Conservation (phyloP, 805 yeast genomes). For the Middelhovenomyces tepae region DNA sequence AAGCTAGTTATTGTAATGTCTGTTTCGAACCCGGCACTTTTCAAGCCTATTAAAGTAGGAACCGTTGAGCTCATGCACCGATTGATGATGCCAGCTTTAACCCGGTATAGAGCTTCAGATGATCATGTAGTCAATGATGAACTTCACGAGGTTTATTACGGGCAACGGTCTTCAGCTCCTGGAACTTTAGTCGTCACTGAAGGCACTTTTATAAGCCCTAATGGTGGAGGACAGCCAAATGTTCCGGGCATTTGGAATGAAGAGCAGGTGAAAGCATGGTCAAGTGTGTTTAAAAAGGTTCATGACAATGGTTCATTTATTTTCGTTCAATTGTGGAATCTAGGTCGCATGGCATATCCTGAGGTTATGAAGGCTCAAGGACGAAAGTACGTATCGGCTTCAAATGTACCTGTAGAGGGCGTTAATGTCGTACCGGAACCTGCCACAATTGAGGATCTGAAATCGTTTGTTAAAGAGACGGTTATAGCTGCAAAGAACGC, state of each 20-base stretch:
- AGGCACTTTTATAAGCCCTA: constrained; percentile 42
- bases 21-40: too few relatives aligned
- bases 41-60: constrained; percentile 24
- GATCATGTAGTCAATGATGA: constrained; percentile 37
- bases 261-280: constrained; percentile 82
- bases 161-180: constrained; percentile 42
- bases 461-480: constrained; percentile 35
- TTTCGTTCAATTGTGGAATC: constrained; percentile 35
- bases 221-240: constrained; percentile 34
- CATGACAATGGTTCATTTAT: constrained; percentile 34
- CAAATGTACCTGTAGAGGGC: constrained; percentile 4
- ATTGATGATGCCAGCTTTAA: constrained; percentile 42
- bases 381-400: constrained; percentile 8
- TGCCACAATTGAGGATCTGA: constrained; percentile 36
- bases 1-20: too few relatives aligned
- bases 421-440: too few relatives aligned
- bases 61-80: constrained; percentile 28
- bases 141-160: constrained; percentile 41
- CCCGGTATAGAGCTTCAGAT: constrained; percentile 34
- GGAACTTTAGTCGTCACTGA: constrained; percentile 57
- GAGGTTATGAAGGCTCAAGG: constrained; percentile 6
- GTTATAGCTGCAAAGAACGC: constrained; percentile 46
- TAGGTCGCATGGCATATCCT: constrained; percentile 31
- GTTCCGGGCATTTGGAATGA: constrained; percentile 51
- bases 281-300: constrained; percentile 33